A percentile compares a stretch with the other conserved stretches of the same genome.
These are phyloP conservation scores for Phialophora verrucosa DNA, from an alignment of 2,329 filamentous ascomycete genomes.

Conservation along the genomic window DNA sequence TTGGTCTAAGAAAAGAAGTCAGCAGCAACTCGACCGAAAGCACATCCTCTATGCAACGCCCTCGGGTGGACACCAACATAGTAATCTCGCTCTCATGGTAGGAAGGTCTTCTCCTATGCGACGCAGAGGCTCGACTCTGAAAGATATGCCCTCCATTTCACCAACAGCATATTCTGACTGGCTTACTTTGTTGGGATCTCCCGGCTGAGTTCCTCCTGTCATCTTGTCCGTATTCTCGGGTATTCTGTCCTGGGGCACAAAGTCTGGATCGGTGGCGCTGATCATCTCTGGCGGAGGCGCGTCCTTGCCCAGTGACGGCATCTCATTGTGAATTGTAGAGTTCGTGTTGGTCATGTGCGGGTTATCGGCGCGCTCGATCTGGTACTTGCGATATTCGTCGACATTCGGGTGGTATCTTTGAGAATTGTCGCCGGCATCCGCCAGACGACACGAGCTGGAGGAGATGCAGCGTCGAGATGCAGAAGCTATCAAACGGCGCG, in stretches of 20 bases:
- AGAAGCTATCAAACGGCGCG: slow-evolving; percentile 9
- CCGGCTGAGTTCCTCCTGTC: slow-evolving; percentile 67
- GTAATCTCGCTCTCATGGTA: slow-evolving; percentile 86
- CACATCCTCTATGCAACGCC: not conserved
- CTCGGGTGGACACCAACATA: slow-evolving; percentile 55
- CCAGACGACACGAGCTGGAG: slow-evolving; percentile 22
- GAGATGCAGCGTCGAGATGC: slow-evolving; percentile 29
- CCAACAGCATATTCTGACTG: slow-evolving; percentile 77
- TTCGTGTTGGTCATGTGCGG: slow-evolving; percentile 69
- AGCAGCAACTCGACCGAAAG: slow-evolving; percentile 10
- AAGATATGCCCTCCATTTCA: slow-evolving; percentile 83
- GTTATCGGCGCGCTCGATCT: slow-evolving; percentile 64
- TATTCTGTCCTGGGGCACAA: slow-evolving; percentile 63
- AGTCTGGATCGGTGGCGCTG: slow-evolving; percentile 61
- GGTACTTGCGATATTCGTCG: slow-evolving; percentile 60
- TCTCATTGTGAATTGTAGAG: slow-evolving; percentile 65
- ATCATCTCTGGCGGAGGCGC: slow-evolving; percentile 66
- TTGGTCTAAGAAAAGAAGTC: slow-evolving; percentile 65
- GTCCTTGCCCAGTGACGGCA: slow-evolving; percentile 64
- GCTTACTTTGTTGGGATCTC: slow-evolving; percentile 49
- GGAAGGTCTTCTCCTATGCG: slow-evolving; percentile 79
- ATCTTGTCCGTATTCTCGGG: slow-evolving; percentile 69
- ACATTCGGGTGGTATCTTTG: slow-evolving; percentile 46
- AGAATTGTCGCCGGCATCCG: not conserved
- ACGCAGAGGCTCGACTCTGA: slow-evolving; percentile 88